phyloP scores from a whole-genome alignment of 1,284 basidiomycete genomes.

The Heterobasidion occidentale region DNA sequence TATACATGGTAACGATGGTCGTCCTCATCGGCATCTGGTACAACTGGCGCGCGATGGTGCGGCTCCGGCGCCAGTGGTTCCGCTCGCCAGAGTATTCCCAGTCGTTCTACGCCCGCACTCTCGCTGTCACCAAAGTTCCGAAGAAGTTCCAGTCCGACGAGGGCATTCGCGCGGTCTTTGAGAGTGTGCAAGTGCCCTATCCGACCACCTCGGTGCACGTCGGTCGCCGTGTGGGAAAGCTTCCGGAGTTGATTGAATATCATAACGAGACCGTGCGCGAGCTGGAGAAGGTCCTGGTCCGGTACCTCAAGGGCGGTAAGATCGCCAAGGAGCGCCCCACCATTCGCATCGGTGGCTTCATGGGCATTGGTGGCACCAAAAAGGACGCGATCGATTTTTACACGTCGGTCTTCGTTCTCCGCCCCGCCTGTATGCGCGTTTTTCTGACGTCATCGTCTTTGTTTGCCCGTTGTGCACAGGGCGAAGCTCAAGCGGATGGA shows the following conservation, averaged over 20 bases:
- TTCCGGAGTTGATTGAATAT: constrained; percentile 74
- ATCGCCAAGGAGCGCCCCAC: constrained; percentile 71
- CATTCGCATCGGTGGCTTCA: constrained; percentile 61
- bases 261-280: constrained; percentile 84
- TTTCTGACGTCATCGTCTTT: neutral
- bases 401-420: constrained; percentile 39
- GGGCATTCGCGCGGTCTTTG: constrained; percentile 67
- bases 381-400: constrained; percentile 83
- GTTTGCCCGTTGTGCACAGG: constrained; percentile 23
- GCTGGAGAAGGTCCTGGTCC: constrained; percentile 77
- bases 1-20: constrained; percentile 66
- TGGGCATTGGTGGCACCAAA: constrained; percentile 69
- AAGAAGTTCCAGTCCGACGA: constrained; percentile 74
- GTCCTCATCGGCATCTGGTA: constrained; percentile 60
- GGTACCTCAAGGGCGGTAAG: constrained; percentile 75
- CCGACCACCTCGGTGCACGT: constrained; percentile 82
- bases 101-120: constrained; percentile 74
- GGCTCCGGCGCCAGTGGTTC: constrained; percentile 64
- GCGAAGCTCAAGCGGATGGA: constrained; percentile 71
- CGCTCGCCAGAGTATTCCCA: constrained; percentile 69
- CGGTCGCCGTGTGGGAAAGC: constrained; percentile 63
- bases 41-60: constrained; percentile 71
- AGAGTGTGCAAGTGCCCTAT: constrained; percentile 69
- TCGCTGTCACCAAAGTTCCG: constrained; percentile 66
- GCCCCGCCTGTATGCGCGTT: neutral